A percentile compares a stretch with the other conserved stretches of the same genome.
Evolutionary conservation across 495 filamentous ascomycete genomes (phyloP).

Genomic region (Lentithecium fluviatile): DNA sequence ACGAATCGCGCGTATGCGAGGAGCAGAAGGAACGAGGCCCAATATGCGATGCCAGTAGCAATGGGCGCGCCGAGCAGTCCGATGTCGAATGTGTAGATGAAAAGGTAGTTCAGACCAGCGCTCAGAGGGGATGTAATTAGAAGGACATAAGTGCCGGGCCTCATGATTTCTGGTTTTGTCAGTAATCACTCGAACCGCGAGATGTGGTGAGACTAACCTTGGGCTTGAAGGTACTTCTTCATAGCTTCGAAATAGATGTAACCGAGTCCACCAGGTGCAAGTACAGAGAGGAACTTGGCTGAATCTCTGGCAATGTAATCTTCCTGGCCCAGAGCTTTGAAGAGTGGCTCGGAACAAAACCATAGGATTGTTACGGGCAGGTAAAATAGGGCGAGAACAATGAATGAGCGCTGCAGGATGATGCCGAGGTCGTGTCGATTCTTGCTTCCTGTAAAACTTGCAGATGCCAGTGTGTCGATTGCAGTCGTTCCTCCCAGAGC

Average conservation of each 20-base stretch:
- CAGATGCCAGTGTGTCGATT: constrained; percentile 82
- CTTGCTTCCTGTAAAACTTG: constrained; percentile 79
- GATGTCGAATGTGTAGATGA: constrained; percentile 68
- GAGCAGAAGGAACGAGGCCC: constrained; percentile 77
- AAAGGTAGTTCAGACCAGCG: constrained; percentile 73
- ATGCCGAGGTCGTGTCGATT: constrained; percentile 82
- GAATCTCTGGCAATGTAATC: constrained; percentile 73
- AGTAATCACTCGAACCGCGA: constrained; percentile 14
- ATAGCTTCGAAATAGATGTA: constrained; percentile 90
- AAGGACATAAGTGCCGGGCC: constrained; percentile 82
- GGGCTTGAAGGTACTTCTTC: constrained; percentile 92
- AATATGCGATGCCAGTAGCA: constrained; percentile 83
- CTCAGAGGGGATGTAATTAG: constrained; percentile 80
- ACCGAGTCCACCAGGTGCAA: constrained; percentile 83
- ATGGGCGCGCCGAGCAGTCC: constrained; percentile 79
- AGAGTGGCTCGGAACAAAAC: constrained; percentile 74
- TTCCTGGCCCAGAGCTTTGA: constrained; percentile 75
- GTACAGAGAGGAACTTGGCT: constrained; percentile 69
- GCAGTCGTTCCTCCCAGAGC: constrained; percentile 90
- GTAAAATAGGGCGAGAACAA: constrained; percentile 74
- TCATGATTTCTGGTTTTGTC: constrained; percentile 67
- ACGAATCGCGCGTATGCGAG: constrained; percentile 74
- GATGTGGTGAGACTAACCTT: constrained; percentile 53
- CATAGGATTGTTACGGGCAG: constrained; percentile 73
- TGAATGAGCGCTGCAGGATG: constrained; percentile 74